Conservation (phyloP, 1,139 yeast genomes). For the Taiozyma sp. region DNA sequence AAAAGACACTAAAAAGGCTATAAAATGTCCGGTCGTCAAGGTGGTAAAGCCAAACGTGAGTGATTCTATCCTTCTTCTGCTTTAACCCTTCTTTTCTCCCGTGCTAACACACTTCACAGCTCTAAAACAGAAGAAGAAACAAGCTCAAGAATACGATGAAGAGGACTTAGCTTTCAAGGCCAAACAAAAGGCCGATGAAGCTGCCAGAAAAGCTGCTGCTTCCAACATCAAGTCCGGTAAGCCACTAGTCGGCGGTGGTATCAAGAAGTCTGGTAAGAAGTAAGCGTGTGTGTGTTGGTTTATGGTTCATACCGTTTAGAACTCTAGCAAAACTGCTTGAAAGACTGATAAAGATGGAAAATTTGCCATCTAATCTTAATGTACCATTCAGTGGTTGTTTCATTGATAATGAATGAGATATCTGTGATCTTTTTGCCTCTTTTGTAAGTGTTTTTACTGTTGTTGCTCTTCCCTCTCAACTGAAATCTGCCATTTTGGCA, state of each 20-base stretch:
- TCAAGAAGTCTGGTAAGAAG: conserved; percentile 82
- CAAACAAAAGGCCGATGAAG: conserved; percentile 92
- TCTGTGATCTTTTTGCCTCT: neutral
- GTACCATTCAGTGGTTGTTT: too few species aligned
- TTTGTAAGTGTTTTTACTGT: too few species aligned
- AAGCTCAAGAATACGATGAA: conserved; percentile 69
- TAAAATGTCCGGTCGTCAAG: conserved; percentile 68
- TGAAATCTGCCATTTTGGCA: neutral
- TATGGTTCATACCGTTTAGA: too few species aligned
- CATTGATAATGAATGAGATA: too few species aligned
- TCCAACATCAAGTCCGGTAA: conserved; percentile 86
- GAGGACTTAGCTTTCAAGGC: conserved; percentile 89
- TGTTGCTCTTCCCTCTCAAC: too few species aligned
- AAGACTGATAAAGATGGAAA: too few species aligned
- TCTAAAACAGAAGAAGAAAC: conserved; percentile 60
- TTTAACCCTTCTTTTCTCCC: too few species aligned
- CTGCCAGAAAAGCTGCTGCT: conserved; percentile 86
- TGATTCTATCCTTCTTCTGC: neutral
- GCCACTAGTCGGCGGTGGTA: conserved; percentile 89
- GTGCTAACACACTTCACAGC: conserved; percentile 13
- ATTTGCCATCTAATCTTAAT: too few species aligned
- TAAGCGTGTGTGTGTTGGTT: conserved; percentile 17
- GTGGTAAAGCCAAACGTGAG: conserved; percentile 48
- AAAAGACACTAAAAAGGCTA: neutral
- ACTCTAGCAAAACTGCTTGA: too few species aligned